Conservation (phyloP, 257 asterid genomes). For the Nicotiana attenuata region DNA sequence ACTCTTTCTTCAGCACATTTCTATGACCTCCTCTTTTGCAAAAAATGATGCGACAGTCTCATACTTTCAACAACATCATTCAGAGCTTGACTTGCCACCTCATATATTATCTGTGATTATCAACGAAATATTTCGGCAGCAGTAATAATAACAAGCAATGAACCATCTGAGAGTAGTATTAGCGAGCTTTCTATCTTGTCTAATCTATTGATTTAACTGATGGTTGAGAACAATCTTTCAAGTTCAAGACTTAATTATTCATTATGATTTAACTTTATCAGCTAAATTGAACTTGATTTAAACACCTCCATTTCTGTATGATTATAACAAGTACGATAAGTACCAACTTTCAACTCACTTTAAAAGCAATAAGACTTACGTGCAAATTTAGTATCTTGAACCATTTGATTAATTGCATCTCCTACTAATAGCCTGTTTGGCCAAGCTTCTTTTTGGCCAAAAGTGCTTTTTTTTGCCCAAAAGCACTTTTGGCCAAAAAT, state of each 20-base stretch:
- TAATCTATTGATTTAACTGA: not conserved
- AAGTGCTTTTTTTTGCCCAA: too few species aligned
- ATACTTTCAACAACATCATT: too few species aligned
- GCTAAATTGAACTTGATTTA: too few species aligned
- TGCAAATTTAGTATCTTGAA: constrained; percentile 60
- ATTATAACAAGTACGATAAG: too few species aligned
- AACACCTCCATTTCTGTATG: too few species aligned
- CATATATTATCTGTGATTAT: not conserved
- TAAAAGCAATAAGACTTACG: constrained; percentile 64
- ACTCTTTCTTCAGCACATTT: not conserved
- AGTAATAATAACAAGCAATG: not conserved
- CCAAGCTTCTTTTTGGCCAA: too few species aligned
- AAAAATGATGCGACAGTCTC: constrained; percentile 6
- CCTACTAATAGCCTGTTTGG: too few species aligned
- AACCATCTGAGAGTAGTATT: not conserved
- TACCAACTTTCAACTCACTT: not conserved
- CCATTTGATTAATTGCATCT: too few species aligned
- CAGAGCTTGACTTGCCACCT: not conserved
- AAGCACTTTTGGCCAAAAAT: too few species aligned
- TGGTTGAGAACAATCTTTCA: not conserved
- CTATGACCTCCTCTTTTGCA: constrained; percentile 12
- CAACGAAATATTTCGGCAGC: not conserved
- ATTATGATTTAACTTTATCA: too few species aligned
- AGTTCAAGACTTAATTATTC: not conserved
- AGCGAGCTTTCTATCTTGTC: not conserved